Percentiles rank a stretch among this genome's conserved stretches.
phyloP scores from a whole-genome alignment of 2,329 filamentous ascomycete genomes.

The Ceratocystis colombiana region DNA sequence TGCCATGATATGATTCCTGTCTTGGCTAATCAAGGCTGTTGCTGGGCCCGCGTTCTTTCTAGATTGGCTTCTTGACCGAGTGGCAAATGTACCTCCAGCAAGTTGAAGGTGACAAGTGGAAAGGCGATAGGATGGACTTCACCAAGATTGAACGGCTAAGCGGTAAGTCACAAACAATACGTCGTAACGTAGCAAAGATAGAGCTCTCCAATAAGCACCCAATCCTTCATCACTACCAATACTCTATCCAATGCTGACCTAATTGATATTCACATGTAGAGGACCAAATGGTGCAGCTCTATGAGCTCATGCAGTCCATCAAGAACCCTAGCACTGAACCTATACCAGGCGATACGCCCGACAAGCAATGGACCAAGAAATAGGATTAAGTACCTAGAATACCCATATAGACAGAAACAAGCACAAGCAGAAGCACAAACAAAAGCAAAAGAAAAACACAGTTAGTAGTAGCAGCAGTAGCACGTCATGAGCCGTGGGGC shows the following conservation, averaged over 20 bases:
- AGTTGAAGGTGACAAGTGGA: conserved; percentile 78
- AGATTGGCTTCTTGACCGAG: conserved; percentile 93
- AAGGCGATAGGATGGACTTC: conserved; percentile 40
- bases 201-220: too few species aligned
- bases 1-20: too few species aligned
- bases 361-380: conserved; percentile 19
- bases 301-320: conserved; percentile 86
- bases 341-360: conserved; percentile 8
- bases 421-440: background rate
- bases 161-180: conserved; percentile 46
- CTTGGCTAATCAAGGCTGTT: too few species aligned
- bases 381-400: background rate
- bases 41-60: conserved; percentile 10
- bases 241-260: background rate
- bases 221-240: background rate
- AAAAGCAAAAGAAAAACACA: background rate
- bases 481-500: too few species aligned
- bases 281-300: conserved; percentile 85
- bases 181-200: too few species aligned
- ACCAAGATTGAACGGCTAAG: conserved; percentile 32
- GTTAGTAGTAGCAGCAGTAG: too few species aligned
- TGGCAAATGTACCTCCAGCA: conserved; percentile 95
- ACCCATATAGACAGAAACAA: background rate
- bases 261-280: conserved; percentile 43
- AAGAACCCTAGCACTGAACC: conserved; percentile 32